These are phyloP conservation scores for Cucumis cinereus DNA, from an alignment of 306 rosid species.

Conservation along the genomic window DNA sequence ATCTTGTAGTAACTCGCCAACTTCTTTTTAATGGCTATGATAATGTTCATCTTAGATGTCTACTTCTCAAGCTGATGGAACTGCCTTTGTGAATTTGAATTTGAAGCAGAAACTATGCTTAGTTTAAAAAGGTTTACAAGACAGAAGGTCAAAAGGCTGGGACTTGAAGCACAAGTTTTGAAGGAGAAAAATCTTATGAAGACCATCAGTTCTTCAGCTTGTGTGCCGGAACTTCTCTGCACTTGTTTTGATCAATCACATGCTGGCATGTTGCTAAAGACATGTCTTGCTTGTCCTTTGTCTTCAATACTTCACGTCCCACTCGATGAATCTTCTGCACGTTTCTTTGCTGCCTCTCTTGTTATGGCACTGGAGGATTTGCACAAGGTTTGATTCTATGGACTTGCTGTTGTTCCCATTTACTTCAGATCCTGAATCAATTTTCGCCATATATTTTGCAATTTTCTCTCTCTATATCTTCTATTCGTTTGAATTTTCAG, in stretches of 20 bases:
- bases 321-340: constrained; percentile 58
- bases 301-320: constrained; percentile 65
- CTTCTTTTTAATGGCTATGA: constrained; percentile 12
- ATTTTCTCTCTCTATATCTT: neutral
- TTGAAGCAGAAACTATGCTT: constrained; percentile 51
- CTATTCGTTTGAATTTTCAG: constrained; percentile 48
- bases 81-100: constrained; percentile 18
- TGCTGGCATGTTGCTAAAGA: constrained; percentile 66
- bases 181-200: constrained; percentile 73
- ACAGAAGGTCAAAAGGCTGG: constrained; percentile 64
- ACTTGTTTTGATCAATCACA: constrained; percentile 55
- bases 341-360: constrained; percentile 63
- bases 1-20: constrained; percentile 4
- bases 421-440: neutral
- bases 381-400: constrained; percentile 55
- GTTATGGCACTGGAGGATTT: constrained; percentile 61
- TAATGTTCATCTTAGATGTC: neutral
- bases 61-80: constrained; percentile 22
- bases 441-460: neutral
- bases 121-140: constrained; percentile 77
- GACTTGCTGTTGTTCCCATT: neutral
- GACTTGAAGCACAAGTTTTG: constrained; percentile 69
- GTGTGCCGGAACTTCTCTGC: constrained; percentile 66
- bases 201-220: constrained; percentile 45
- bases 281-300: constrained; percentile 77